phyloP scores from a whole-genome alignment of 495 filamentous ascomycete species.

The Entonaema liquescens region DNA sequence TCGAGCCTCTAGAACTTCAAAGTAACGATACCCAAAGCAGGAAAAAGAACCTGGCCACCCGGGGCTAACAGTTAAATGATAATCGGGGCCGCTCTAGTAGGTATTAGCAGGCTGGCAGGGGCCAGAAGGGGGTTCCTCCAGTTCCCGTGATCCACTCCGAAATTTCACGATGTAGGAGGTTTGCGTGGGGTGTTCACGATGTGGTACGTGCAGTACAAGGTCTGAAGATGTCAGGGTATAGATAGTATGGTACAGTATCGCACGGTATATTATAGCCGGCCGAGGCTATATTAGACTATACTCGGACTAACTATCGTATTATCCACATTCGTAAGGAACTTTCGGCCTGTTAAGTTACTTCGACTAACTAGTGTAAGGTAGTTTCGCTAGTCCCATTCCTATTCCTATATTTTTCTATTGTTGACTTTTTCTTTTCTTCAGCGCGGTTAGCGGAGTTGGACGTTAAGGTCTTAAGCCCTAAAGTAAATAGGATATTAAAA shows the following conservation, averaged over 20 bases:
- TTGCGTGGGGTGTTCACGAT: background rate
- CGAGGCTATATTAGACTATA: constrained; percentile 1
- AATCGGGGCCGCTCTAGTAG: constrained; percentile 24
- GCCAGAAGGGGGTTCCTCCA: background rate
- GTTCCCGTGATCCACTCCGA: constrained; percentile 10
- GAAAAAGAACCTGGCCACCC: background rate
- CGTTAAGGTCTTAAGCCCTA: background rate
- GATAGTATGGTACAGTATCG: background rate
- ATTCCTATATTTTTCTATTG: background rate
- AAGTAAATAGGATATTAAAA: background rate
- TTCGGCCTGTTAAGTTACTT: background rate
- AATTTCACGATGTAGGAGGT: background rate
- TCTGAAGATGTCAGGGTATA: background rate
- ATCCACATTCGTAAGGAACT: background rate
- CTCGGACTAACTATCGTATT: too few species aligned
- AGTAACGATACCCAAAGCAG: background rate
- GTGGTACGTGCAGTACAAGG: too few species aligned
- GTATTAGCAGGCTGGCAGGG: too few species aligned
- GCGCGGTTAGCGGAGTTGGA: background rate
- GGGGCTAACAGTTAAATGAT: constrained; percentile 31
- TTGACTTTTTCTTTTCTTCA: background rate
- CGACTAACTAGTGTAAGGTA: background rate
- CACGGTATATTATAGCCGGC: background rate
- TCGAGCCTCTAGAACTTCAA: background rate
- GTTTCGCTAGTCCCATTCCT: too few species aligned